Conservation (phyloP, 305 asterid species). For the Rubia tinctorum region DNA sequence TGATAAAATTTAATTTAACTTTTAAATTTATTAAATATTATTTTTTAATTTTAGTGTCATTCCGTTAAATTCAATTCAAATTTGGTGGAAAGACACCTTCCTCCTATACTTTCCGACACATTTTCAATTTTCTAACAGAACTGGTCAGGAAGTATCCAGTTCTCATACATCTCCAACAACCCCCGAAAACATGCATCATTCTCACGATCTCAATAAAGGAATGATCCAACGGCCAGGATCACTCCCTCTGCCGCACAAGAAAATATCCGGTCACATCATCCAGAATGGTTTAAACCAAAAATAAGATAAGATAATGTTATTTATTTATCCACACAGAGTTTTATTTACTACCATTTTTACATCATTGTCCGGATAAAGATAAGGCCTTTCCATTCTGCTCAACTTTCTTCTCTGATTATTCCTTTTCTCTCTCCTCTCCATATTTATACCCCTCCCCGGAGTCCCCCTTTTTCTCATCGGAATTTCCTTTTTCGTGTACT, state of each 20-base stretch:
- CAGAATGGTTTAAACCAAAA: neutral
- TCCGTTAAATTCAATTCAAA: neutral
- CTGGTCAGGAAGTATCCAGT: constrained; percentile 31
- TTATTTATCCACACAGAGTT: constrained; percentile 21
- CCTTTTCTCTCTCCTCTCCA: constrained; percentile 19
- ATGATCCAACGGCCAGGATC: constrained; percentile 9
- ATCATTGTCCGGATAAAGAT: constrained; percentile 33
- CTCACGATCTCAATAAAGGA: neutral
- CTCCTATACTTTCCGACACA: neutral
- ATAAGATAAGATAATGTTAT: constrained; percentile 1
- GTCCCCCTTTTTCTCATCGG: neutral
- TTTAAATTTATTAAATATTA: neutral
- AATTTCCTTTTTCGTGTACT: neutral
- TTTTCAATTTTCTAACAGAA: constrained; percentile 12
- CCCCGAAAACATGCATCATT: neutral
- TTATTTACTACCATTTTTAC: neutral
- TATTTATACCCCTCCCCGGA: neutral
- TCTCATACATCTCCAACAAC: neutral
- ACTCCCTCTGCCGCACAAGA: neutral
- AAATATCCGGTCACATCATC: neutral
- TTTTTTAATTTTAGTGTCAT: neutral
- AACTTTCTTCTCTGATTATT: constrained; percentile 16
- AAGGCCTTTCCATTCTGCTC: constrained; percentile 22
- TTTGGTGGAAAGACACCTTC: neutral
- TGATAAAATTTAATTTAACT: too few species aligned